Evolutionary conservation across 768 basidiomycete genomes (phyloP).

Genomic region (Boletus huronensis): DNA sequence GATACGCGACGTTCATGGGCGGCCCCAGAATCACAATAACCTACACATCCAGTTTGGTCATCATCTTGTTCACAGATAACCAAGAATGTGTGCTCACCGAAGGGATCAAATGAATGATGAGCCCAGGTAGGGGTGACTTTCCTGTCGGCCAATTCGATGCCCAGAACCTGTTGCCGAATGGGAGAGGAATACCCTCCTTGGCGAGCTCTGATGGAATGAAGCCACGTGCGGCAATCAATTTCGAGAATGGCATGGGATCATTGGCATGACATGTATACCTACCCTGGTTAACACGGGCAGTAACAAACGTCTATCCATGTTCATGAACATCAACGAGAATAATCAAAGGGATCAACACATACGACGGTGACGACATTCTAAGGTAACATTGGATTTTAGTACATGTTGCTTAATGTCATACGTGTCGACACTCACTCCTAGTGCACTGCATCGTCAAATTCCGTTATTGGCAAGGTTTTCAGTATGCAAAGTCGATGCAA

Average conservation of each 20-base stretch:
- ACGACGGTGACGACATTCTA: slow-evolving; percentile 34
- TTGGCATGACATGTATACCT: background rate
- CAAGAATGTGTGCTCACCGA: slow-evolving; percentile 32
- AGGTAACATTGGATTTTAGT: slow-evolving; percentile 6
- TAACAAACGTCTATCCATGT: slow-evolving; percentile 43
- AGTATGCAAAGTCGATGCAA: background rate
- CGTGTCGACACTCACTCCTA: slow-evolving; percentile 28
- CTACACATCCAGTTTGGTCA: slow-evolving; percentile 23
- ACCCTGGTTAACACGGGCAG: slow-evolving; percentile 53
- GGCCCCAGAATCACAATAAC: slow-evolving; percentile 54
- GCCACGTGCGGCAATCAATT: too few species aligned
- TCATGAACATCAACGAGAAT: background rate
- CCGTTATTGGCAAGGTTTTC: background rate
- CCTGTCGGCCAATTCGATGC: slow-evolving; percentile 57
- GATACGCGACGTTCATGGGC: slow-evolving; percentile 50
- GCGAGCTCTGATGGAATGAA: slow-evolving; percentile 43
- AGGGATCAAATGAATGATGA: slow-evolving; percentile 53
- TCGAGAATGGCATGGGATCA: background rate
- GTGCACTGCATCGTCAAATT: slow-evolving; percentile 28
- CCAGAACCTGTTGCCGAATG: slow-evolving; percentile 57
- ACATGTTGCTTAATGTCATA: background rate
- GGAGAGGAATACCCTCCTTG: slow-evolving; percentile 60
- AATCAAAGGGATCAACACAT: background rate
- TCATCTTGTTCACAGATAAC: too few species aligned
- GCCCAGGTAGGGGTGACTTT: slow-evolving; percentile 48